Percentiles rank a stretch among this genome's conserved stretches.
phyloP scores from a whole-genome alignment of 1,139 yeast species.

The Eremothecium cymbalariae region DNA sequence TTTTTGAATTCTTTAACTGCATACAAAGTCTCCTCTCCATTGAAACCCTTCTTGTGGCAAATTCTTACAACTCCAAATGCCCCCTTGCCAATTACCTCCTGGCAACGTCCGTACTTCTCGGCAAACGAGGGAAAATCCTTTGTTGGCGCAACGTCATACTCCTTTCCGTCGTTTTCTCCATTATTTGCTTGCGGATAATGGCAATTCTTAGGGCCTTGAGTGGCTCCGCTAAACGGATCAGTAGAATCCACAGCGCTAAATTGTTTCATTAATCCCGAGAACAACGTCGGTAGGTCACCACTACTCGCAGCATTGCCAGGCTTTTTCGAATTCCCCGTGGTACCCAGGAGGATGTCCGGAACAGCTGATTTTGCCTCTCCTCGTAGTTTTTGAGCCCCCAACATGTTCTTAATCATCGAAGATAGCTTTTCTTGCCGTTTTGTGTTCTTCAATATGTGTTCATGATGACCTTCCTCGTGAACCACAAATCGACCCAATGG shows the following conservation, averaged over 20 bases:
- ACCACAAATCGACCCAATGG: slow-evolving; percentile 18
- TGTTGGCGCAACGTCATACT: slow-evolving; percentile 10
- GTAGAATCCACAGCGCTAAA: slow-evolving; percentile 36
- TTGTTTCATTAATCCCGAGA: slow-evolving; percentile 73
- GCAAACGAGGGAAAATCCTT: slow-evolving; percentile 35
- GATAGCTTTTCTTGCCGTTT: slow-evolving; percentile 83
- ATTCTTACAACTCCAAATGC: slow-evolving; percentile 80
- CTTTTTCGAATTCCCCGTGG: slow-evolving; percentile 15
- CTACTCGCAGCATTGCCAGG: slow-evolving; percentile 15
- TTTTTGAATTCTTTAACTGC: slow-evolving; percentile 79
- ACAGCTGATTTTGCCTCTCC: slow-evolving; percentile 80
- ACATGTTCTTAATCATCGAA: slow-evolving; percentile 75
- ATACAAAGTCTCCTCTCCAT: slow-evolving; percentile 42
- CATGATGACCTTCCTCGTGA: slow-evolving; percentile 61
- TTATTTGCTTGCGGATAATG: slow-evolving; percentile 24
- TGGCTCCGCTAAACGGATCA: slow-evolving; percentile 34
- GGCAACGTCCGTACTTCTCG: slow-evolving; percentile 72
- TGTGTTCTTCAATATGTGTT: slow-evolving; percentile 67
- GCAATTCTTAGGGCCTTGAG: slow-evolving; percentile 19
- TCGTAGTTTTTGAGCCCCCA: slow-evolving; percentile 73
- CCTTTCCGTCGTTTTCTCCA: slow-evolving; percentile 26
- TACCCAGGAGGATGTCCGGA: slow-evolving; percentile 50
- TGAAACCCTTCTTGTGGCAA: slow-evolving; percentile 43
- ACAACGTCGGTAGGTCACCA: slow-evolving; percentile 60
- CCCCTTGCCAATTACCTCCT: slow-evolving; percentile 75